Conservation (phyloP, 768 basidiomycete species). For the Russula sp. region DNA sequence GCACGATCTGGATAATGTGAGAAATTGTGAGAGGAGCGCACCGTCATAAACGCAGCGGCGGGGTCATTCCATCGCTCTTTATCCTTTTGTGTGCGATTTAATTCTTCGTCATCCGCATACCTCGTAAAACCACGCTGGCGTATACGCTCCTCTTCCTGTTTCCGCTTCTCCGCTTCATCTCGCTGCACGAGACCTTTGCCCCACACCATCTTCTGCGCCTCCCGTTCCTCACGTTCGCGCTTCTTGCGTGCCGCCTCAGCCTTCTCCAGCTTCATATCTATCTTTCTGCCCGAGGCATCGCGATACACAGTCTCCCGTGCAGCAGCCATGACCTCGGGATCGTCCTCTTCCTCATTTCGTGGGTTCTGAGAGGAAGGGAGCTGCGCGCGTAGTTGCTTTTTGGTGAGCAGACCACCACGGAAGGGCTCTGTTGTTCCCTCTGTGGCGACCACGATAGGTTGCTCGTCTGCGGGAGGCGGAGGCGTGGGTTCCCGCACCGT, state of each 20-base stretch:
- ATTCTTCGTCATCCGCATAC: conserved; percentile 70
- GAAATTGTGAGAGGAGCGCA: conserved; percentile 34
- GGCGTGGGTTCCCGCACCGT: conserved; percentile 55
- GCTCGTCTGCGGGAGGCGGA: conserved; percentile 57
- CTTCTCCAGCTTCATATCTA: conserved; percentile 78
- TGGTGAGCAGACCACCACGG: conserved; percentile 72
- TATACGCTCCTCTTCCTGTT: conserved; percentile 62
- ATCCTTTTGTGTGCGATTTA: conserved; percentile 81
- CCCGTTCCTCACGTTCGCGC: conserved; percentile 76
- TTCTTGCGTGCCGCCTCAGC: conserved; percentile 82
- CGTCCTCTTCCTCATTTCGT: conserved; percentile 34
- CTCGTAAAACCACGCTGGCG: conserved; percentile 64
- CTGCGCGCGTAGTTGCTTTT: conserved; percentile 66
- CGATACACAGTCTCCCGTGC: conserved; percentile 93
- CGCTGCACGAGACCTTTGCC: conserved; percentile 91
- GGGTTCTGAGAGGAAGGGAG: conserved; percentile 38
- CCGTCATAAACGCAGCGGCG: conserved; percentile 90
- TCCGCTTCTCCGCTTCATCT: conserved; percentile 66
- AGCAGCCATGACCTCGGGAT: conserved; percentile 49
- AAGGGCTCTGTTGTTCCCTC: conserved; percentile 39
- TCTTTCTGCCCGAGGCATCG: conserved; percentile 79
- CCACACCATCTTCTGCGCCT: conserved; percentile 95
- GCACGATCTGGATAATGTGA: background rate
- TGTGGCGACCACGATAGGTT: conserved; percentile 48
- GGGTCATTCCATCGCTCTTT: conserved; percentile 95